Conservation (phyloP, 768 basidiomycete genomes). For the Lentinus brumalis region DNA sequence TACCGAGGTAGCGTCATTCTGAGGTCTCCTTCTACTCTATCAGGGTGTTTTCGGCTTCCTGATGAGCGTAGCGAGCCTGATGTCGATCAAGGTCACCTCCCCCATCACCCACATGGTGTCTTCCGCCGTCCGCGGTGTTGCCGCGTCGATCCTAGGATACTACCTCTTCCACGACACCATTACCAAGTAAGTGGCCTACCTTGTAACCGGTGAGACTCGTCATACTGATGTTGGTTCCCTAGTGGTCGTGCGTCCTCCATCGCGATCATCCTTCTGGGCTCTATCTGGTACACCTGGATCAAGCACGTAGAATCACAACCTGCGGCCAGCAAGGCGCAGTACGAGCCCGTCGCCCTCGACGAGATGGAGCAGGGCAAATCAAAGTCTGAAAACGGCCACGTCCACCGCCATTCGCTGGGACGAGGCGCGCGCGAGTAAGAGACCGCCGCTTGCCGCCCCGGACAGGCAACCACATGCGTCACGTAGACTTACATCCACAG, state of each 20-base stretch:
- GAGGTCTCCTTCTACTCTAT: neutral
- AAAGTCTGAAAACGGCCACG: neutral
- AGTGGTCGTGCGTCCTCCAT: constrained; percentile 86
- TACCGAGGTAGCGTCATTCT: neutral
- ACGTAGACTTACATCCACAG: too few relatives aligned
- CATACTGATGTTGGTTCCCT: constrained; percentile 14
- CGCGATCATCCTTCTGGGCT: constrained; percentile 77
- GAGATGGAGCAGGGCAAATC: constrained; percentile 57
- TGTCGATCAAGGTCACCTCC: constrained; percentile 96
- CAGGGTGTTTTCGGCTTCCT: constrained; percentile 89
- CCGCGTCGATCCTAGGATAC: constrained; percentile 82
- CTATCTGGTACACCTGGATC: constrained; percentile 86
- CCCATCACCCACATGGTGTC: constrained; percentile 98
- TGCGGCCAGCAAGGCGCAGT: constrained; percentile 34
- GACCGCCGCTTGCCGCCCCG: too few relatives aligned
- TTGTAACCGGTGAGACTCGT: neutral
- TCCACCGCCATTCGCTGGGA: constrained; percentile 8
- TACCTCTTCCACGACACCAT: constrained; percentile 83
- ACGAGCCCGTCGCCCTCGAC: constrained; percentile 66
- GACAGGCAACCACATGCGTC: too few relatives aligned
- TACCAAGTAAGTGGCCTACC: constrained; percentile 56
- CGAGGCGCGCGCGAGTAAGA: constrained; percentile 13
- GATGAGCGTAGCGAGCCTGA: constrained; percentile 89
- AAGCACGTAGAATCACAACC: constrained; percentile 71
- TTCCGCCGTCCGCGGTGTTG: constrained; percentile 92